Base-by-base conservation (phyloP, 2,329 filamentous ascomycete species). In the Talaromyces funiculosus region DNA sequence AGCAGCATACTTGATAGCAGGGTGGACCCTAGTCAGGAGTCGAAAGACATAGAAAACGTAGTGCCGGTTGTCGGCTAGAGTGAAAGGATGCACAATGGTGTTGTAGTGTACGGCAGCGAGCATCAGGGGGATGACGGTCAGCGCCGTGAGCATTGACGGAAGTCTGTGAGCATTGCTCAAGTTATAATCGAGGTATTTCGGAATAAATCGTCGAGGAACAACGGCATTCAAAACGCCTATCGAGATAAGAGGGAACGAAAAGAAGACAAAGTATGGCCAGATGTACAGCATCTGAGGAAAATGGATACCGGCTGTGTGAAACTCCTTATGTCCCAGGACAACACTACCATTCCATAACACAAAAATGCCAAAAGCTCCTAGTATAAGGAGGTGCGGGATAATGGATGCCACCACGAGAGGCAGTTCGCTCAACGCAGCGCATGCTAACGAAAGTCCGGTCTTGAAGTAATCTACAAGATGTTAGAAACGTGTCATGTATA, bases 1-100 rank as follows among this genome's bases (percentile, higher is more conserved):
- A 1, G 89, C 86, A 0, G 82, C 74, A 67, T 91, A 92, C 37
- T 87, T 87, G 56, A 90, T 75, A 18, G 79, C 75, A 1, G 80
- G 78, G 43, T 90, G 84, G 5, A 81, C 82, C 2, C 89, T 83
- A 38, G 97, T 87, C 5, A 89, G 87, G 68, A 92, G 86, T 1
- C 92, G 87, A 79, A 99, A 99, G 62, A 96, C 80, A 77, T 99
- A 99, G 75, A 99, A 99, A 73, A 96, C 88, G 78, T 96, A 99
- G 73, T 99, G 94, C 2, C 94, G 83, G 74, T 99, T 99, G 74
- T 99, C 94, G 35, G 94, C 94, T 0, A 97, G 83, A 0, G 92
- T 96, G 72, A 97, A 99, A 0, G 94, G 93, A 70, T 99, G 94
- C 45, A 97, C 84, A 64, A 96, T 88, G 35, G 94, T 99, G 80